phyloP scores from a whole-genome alignment of 352 stramenopile genomes.

The Phytophthora brassicae region DNA sequence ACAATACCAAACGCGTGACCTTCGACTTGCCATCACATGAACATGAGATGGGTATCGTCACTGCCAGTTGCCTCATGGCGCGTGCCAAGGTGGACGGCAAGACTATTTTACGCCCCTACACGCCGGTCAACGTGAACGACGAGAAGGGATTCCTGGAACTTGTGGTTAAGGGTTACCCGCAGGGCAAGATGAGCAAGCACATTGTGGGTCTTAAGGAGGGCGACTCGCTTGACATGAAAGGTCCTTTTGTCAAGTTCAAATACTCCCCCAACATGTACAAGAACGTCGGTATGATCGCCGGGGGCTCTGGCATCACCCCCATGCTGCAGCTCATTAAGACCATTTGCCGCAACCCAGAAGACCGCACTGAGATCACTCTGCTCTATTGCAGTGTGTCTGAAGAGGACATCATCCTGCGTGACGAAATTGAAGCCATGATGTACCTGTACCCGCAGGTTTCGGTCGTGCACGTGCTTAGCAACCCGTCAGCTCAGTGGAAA shows the following conservation, averaged over 20 bases:
- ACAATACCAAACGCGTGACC: conserved; percentile 81
- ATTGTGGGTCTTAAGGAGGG: conserved; percentile 83
- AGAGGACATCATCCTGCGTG: conserved; percentile 87
- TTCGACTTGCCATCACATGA: conserved; percentile 62
- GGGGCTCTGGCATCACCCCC: conserved; percentile 89
- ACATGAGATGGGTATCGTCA: conserved; percentile 68
- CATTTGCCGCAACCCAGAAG: conserved; percentile 81
- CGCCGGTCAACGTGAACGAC: conserved; percentile 82
- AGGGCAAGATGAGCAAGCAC: conserved; percentile 85
- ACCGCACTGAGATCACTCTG: conserved; percentile 85
- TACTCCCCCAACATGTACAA: conserved; percentile 91
- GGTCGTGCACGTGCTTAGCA: conserved; percentile 74
- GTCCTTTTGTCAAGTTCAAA: conserved; percentile 83
- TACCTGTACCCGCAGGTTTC: conserved; percentile 83
- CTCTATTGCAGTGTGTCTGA: conserved; percentile 87
- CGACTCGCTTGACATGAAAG: conserved; percentile 90
- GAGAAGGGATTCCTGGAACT: conserved; percentile 86
- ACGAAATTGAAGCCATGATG: conserved; percentile 83
- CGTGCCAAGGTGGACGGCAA: conserved; percentile 77
- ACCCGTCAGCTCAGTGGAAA: conserved; percentile 66
- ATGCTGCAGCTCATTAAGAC: conserved; percentile 89
- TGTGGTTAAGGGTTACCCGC: conserved; percentile 90
- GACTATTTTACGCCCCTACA: conserved; percentile 85
- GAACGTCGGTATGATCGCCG: conserved; percentile 88
- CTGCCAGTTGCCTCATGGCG: conserved; percentile 60